phyloP scores from a whole-genome alignment of 2,329 filamentous ascomycete genomes.

The Aspergillus neoniger region DNA sequence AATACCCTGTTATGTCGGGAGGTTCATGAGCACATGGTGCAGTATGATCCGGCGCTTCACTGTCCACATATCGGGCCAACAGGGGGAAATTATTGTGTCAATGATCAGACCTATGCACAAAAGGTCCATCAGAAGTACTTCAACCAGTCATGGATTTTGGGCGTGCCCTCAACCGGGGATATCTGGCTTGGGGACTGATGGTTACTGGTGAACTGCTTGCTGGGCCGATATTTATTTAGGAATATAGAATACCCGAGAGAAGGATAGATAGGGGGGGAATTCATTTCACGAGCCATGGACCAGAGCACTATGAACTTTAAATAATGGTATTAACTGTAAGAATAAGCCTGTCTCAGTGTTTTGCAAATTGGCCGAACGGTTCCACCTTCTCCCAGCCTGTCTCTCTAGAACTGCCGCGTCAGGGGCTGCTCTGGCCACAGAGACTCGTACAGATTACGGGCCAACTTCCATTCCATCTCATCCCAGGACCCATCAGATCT shows the following conservation, averaged over 20 bases:
- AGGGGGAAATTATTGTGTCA: slow-evolving; percentile 30
- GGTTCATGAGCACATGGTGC: slow-evolving; percentile 34
- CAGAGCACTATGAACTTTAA: too few relatives aligned
- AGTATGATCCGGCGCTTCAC: slow-evolving; percentile 28
- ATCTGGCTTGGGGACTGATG: slow-evolving; percentile 15
- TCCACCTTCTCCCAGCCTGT: not conserved
- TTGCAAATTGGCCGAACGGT: too few relatives aligned
- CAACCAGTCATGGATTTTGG: slow-evolving; percentile 26
- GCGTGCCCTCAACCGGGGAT: slow-evolving; percentile 23
- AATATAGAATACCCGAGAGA: too few relatives aligned
- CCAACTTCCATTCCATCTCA: not conserved
- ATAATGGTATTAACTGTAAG: too few relatives aligned
- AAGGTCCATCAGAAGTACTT: slow-evolving; percentile 30
- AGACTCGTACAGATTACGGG: not conserved
- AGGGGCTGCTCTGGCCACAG: not conserved
- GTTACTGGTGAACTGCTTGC: not conserved
- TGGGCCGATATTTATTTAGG: too few relatives aligned
- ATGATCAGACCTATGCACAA: slow-evolving; percentile 27
- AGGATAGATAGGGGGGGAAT: too few relatives aligned
- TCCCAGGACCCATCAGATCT: slow-evolving; percentile 7
- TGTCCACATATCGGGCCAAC: slow-evolving; percentile 31
- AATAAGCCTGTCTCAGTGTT: too few relatives aligned
- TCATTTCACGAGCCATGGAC: too few relatives aligned
- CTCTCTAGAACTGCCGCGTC: not conserved
- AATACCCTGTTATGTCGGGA: slow-evolving; percentile 32